A percentile compares a stretch with the other conserved stretches of the same genome.
Evolutionary conservation across 2,329 filamentous ascomycete genomes (phyloP).

Genomic region (Thielaviopsis euricoi): DNA sequence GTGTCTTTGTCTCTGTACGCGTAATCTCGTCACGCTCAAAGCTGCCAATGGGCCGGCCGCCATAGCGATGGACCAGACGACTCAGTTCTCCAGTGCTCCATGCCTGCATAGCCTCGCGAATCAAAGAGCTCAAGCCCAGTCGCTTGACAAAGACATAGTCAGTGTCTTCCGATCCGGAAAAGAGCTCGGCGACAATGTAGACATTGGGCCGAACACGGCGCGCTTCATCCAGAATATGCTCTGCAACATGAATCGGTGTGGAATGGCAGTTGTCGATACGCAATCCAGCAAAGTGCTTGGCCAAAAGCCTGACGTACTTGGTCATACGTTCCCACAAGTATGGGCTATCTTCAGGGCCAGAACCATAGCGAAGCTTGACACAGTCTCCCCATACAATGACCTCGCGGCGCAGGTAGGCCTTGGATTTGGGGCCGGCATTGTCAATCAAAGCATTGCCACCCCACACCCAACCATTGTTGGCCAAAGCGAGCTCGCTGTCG

Average conservation of each 20-base stretch:
- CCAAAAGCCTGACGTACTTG: slow-evolving; percentile 77
- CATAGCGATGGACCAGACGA: slow-evolving; percentile 81
- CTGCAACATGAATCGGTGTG: slow-evolving; percentile 83
- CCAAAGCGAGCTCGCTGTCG: slow-evolving; percentile 61
- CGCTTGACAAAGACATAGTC: slow-evolving; percentile 93
- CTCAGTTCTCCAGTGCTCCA: slow-evolving; percentile 92
- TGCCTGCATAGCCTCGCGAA: slow-evolving; percentile 95
- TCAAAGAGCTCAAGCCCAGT: slow-evolving; percentile 77
- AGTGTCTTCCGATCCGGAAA: slow-evolving; percentile 87
- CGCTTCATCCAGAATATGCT: slow-evolving; percentile 90
- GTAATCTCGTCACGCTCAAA: slow-evolving; percentile 86
- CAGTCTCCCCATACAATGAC: slow-evolving; percentile 98
- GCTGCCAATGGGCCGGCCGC: slow-evolving; percentile 85
- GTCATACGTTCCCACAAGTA: slow-evolving; percentile 96
- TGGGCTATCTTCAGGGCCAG: slow-evolving; percentile 65
- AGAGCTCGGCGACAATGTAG: slow-evolving; percentile 87
- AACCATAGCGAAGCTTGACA: slow-evolving; percentile 87
- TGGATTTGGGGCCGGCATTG: slow-evolving; percentile 77
- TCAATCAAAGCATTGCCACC: slow-evolving; percentile 87
- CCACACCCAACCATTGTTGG: slow-evolving; percentile 99
- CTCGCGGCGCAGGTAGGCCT: slow-evolving; percentile 86
- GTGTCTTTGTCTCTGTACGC: slow-evolving; percentile 31
- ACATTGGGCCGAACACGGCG: slow-evolving; percentile 72
- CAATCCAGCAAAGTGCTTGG: slow-evolving; percentile 88
- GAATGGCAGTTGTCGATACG: slow-evolving; percentile 98